phyloP scores from a whole-genome alignment of 495 filamentous ascomycete genomes.

The Hypoxylon intermedium region DNA sequence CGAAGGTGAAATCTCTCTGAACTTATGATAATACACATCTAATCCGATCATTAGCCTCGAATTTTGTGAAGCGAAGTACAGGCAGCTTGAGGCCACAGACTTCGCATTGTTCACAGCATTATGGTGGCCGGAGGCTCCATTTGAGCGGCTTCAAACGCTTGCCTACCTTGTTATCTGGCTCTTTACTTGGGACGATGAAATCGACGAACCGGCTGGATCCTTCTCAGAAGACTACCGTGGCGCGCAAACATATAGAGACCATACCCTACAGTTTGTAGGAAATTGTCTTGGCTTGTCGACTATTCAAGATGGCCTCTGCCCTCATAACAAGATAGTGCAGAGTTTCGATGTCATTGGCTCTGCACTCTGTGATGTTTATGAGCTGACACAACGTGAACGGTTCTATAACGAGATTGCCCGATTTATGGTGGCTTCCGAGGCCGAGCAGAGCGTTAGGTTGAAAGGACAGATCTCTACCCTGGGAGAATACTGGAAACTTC shows the following conservation, averaged over 20 bases:
- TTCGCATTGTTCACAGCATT: conserved; percentile 25
- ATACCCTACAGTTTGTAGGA: conserved; percentile 5
- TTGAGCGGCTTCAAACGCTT: conserved; percentile 36
- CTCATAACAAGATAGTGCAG: conserved; percentile 21
- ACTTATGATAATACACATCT: not conserved
- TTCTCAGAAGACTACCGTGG: conserved; percentile 2
- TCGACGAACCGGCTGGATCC: conserved; percentile 25
- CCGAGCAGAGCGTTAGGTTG: conserved; percentile 38
- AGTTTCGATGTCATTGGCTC: conserved; percentile 27
- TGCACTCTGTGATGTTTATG: not conserved
- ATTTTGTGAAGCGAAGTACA: not conserved
- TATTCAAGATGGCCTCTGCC: not conserved
- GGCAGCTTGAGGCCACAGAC: conserved; percentile 24
- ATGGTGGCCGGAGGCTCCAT: conserved; percentile 42
- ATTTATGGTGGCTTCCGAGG: conserved; percentile 43
- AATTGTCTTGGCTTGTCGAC: not conserved
- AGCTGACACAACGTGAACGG: conserved; percentile 19
- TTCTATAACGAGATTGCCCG: conserved; percentile 40
- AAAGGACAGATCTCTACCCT: conserved; percentile 35
- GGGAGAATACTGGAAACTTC: conserved; percentile 39
- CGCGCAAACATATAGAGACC: conserved; percentile 2
- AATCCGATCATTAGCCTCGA: not conserved
- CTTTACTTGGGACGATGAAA: conserved; percentile 46
- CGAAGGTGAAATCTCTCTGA: not conserved
- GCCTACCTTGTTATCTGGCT: conserved; percentile 44